phyloP scores from a whole-genome alignment of 352 stramenopile species.

The Thalassiosira livingstoniorum region DNA sequence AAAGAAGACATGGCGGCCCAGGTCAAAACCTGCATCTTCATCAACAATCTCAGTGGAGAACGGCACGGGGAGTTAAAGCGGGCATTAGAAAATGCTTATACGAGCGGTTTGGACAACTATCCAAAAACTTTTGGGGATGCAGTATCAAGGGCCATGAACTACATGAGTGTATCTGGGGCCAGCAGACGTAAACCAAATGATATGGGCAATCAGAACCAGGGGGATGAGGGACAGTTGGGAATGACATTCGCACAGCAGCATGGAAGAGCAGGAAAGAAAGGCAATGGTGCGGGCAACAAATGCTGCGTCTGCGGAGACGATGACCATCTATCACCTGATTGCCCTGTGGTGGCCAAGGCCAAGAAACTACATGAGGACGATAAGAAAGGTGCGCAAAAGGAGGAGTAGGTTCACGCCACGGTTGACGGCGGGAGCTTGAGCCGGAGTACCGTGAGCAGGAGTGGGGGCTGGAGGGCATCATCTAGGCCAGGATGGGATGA shows the following conservation, averaged over 20 bases:
- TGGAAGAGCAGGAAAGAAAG: background rate
- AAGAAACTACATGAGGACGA: background rate
- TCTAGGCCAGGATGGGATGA: too few species aligned
- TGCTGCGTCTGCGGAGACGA: background rate
- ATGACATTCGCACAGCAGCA: too few species aligned
- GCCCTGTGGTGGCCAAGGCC: too few species aligned
- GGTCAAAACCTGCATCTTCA: background rate
- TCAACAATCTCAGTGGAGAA: background rate
- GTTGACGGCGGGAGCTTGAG: too few species aligned
- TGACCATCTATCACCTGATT: background rate
- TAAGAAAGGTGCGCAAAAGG: background rate
- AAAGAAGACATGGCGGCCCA: background rate
- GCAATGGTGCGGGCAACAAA: too few species aligned
- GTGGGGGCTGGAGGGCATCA: too few species aligned
- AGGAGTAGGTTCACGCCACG: too few species aligned
- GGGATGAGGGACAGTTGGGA: too few species aligned
- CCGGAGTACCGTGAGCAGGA: too few species aligned
- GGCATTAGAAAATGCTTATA: background rate
- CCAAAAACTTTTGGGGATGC: background rate
- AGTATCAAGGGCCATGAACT: background rate
- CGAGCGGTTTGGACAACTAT: background rate
- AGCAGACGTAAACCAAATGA: background rate
- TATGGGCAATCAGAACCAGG: background rate
- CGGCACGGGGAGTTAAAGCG: background rate
- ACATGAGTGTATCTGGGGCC: background rate